Evolutionary conservation across 805 yeast species (phyloP).

Genomic region (Candida berthetii): DNA sequence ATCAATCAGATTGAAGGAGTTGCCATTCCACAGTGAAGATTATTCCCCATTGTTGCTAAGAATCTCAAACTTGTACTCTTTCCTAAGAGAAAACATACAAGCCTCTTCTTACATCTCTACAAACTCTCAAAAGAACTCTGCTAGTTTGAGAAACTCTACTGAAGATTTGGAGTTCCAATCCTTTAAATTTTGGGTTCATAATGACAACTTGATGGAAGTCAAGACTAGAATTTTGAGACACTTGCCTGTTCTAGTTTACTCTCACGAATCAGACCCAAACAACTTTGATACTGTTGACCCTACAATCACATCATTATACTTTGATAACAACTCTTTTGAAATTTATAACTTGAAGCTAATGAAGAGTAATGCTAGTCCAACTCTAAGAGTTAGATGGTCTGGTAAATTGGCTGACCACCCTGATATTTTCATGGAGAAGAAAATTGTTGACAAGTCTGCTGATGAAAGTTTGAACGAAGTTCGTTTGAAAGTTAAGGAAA

Average conservation of each 20-base stretch:
- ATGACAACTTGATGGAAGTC: slow-evolving; percentile 96
- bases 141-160: slow-evolving; percentile 16
- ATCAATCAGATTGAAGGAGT: slow-evolving; percentile 77
- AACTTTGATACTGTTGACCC: slow-evolving; percentile 58
- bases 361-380: slow-evolving; percentile 62
- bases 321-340: slow-evolving; percentile 79
- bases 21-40: slow-evolving; percentile 94
- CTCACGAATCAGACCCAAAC: slow-evolving; percentile 32
- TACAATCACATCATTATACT: slow-evolving; percentile 77
- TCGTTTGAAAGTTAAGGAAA: slow-evolving; percentile 69
- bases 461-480: slow-evolving; percentile 53
- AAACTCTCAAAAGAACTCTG: slow-evolving; percentile 21
- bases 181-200: slow-evolving; percentile 92
- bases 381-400: slow-evolving; percentile 85
- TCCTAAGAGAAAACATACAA: slow-evolving; percentile 66
- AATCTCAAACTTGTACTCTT: slow-evolving; percentile 73
- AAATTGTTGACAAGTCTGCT: slow-evolving; percentile 51
- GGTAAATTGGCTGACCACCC: slow-evolving; percentile 76
- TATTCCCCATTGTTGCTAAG: slow-evolving; percentile 86
- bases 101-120: slow-evolving; percentile 19
- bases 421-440: slow-evolving; percentile 77
- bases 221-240: slow-evolving; percentile 93
- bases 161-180: slow-evolving; percentile 42
- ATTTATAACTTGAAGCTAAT: slow-evolving; percentile 79
- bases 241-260: slow-evolving; percentile 83